phyloP scores from a whole-genome alignment of 441 rosid species.

The Erodium moschatum region DNA sequence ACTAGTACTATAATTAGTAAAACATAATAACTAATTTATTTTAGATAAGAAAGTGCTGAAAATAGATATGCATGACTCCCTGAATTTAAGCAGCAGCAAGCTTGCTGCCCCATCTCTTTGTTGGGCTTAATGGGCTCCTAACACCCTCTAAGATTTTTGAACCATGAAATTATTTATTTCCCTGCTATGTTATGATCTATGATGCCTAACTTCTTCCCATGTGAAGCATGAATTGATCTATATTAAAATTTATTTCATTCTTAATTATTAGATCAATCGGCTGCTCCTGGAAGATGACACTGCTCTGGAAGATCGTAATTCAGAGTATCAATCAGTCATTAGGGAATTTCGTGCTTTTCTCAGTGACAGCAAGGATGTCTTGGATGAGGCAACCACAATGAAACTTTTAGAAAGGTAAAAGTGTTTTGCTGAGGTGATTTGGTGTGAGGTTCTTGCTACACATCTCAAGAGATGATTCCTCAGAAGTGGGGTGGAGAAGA shows the following conservation, averaged over 20 bases:
- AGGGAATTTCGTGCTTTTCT: constrained; percentile 93
- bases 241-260: constrained; percentile 13
- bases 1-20: too few relatives aligned
- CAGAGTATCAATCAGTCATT: constrained; percentile 75
- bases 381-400: constrained; percentile 98
- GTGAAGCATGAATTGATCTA: constrained; percentile 10
- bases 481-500: not conserved
- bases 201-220: constrained; percentile 10
- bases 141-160: constrained; percentile 5
- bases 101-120: too few relatives aligned
- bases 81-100: too few relatives aligned
- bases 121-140: too few relatives aligned
- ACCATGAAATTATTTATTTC: not conserved
- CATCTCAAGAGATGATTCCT: not conserved
- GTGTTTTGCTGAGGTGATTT: not conserved
- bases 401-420: constrained; percentile 81
- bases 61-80: too few relatives aligned
- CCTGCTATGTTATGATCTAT: constrained; percentile 16
- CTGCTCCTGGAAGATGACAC: constrained; percentile 90
- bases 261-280: constrained; percentile 57
- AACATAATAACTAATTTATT: too few relatives aligned
- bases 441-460: too few relatives aligned
- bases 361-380: constrained; percentile 88
- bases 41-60: too few relatives aligned
- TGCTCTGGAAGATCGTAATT: constrained; percentile 67